phyloP scores from a whole-genome alignment of 108 stramenopile genomes.

The Aurantiochytrium sp. region DNA sequence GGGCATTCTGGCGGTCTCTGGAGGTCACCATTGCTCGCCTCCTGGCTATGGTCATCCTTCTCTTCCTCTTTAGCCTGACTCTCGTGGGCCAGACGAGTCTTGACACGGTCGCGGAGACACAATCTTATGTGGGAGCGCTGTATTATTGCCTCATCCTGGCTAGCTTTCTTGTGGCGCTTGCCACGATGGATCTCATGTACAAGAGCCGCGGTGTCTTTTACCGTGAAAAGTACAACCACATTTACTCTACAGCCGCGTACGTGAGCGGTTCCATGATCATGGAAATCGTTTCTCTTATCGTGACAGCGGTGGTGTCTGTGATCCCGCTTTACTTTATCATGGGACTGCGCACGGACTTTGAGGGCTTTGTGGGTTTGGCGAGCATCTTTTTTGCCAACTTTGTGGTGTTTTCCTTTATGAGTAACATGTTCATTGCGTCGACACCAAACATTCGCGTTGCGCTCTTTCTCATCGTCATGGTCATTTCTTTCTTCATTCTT shows the following conservation, averaged over 20 bases:
- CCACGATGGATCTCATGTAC: slow-evolving; percentile 40
- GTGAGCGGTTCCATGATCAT: not conserved
- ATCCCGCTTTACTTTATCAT: not conserved
- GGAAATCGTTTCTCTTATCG: not conserved
- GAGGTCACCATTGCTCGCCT: not conserved
- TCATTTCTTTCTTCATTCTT: not conserved
- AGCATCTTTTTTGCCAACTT: not conserved
- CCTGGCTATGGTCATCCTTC: not conserved
- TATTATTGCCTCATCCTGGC: slow-evolving; percentile 4
- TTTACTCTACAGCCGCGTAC: slow-evolving; percentile 16
- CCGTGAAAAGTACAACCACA: slow-evolving; percentile 42
- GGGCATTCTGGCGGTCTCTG: not conserved
- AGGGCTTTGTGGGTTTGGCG: not conserved
- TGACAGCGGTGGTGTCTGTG: not conserved
- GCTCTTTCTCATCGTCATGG: not conserved
- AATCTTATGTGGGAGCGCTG: not conserved
- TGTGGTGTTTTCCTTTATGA: not conserved
- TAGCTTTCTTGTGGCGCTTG: slow-evolving; percentile 33
- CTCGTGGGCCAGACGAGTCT: not conserved
- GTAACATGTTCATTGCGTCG: not conserved
- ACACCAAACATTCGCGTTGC: not conserved
- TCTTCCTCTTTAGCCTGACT: not conserved
- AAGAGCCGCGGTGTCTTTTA: slow-evolving; percentile 49
- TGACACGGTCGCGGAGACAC: not conserved
- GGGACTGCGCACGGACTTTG: not conserved